Conservation (phyloP, 495 filamentous ascomycete species). For the Wilcoxina mikolae region DNA sequence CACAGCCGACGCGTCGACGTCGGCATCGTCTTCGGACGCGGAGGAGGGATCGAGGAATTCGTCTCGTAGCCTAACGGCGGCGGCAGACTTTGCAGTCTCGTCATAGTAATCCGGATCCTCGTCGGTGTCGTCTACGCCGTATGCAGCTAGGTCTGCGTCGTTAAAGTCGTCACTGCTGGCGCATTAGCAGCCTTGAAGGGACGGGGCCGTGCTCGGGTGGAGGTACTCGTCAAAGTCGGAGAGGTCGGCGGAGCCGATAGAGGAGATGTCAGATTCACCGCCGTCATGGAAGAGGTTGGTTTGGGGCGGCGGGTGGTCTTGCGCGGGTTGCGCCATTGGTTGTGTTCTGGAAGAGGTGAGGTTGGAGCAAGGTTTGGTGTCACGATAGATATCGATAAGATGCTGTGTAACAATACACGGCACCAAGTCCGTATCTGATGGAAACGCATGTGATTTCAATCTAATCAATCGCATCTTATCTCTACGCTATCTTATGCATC, state of each 20-base stretch:
- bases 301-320: background rate
- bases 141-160: background rate
- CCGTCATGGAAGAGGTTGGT: background rate
- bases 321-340: background rate
- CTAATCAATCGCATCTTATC: no score
- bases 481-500: no score
- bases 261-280: background rate
- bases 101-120: slow-evolving; percentile 7
- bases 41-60: background rate
- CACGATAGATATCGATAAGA: slow-evolving; percentile 3
- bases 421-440: background rate
- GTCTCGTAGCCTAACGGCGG: background rate
- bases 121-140: slow-evolving; percentile 3
- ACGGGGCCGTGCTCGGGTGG: background rate
- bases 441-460: no score
- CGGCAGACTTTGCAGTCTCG: background rate
- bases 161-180: background rate
- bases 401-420: background rate
- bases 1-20: background rate
- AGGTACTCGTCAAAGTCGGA: background rate
- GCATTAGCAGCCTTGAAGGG: background rate
- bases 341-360: background rate
- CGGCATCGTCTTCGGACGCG: slow-evolving; percentile 8
- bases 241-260: background rate
- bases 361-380: slow-evolving; percentile 4